A percentile compares a stretch with the other conserved stretches of the same genome.
These are phyloP conservation scores for Termitomyces heimii DNA, from an alignment of 768 basidiomycete genomes.

Conservation along the genomic window DNA sequence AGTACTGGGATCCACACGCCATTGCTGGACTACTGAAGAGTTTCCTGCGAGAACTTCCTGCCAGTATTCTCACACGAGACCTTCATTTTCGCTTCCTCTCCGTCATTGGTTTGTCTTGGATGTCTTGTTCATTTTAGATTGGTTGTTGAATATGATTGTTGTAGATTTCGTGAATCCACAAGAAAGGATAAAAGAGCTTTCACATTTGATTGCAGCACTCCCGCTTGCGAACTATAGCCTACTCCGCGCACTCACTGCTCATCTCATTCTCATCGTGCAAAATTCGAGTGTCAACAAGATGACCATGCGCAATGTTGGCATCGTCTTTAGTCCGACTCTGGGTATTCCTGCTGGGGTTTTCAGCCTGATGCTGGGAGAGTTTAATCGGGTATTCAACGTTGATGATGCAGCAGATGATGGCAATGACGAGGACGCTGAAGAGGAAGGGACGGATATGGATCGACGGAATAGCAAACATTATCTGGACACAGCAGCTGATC, in stretches of 20 bases:
- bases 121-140: not conserved
- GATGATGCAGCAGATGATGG: constrained; percentile 35
- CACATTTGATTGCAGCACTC: constrained; percentile 77
- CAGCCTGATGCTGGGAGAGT: constrained; percentile 90
- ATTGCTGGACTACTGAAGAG: constrained; percentile 93
- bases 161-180: constrained; percentile 85
- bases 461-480: constrained; percentile 83
- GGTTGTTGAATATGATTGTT: constrained; percentile 4
- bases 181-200: constrained; percentile 84
- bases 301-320: constrained; percentile 98
- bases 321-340: constrained; percentile 96
- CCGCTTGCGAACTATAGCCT: constrained; percentile 93
- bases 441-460: constrained; percentile 31
- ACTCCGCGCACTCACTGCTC: constrained; percentile 89
- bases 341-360: constrained; percentile 98
- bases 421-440: constrained; percentile 18
- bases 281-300: constrained; percentile 92
- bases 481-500: constrained; percentile 77
- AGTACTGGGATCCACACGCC: constrained; percentile 97
- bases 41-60: constrained; percentile 89
- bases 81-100: constrained; percentile 87
- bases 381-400: constrained; percentile 90
- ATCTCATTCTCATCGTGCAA: constrained; percentile 91
- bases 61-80: constrained; percentile 88
- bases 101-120: constrained; percentile 74